Evolutionary conservation across 169 alveolate species (phyloP), one percentile per base, ranked within the genome.

Genomic region (Plasmodium gonderi): DNA sequence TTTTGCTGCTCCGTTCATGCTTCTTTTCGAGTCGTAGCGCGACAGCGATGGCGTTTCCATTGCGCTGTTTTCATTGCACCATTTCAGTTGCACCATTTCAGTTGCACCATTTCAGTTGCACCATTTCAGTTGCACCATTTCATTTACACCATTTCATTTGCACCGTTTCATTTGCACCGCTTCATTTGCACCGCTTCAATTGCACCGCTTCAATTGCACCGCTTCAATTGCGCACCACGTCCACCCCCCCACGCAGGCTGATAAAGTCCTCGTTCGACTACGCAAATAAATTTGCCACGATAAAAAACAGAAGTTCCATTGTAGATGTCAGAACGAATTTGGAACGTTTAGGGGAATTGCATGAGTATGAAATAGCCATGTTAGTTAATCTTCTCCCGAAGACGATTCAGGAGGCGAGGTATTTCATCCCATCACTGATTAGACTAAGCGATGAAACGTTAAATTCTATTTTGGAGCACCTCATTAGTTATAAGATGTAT

Each of bases 361-460:
- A 97, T 78, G 98, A 96, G 92, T 97, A 93, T 85, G 98, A 97
- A 87, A 96, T 96, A 93, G 98, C 98, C 64, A 91, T 96, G 91
- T 51, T 97, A 85, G 98, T 97, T 12, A 96, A 97, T 74, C 91
- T 97, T 26, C 90, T 97, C 20, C 98, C 98, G 26, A 96, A 96
- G 74, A 95, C 98, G 2, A 95, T 95, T 1, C 97, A 96, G 74
- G 98, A 97, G 68, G 98, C 98, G n/a, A 96, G 95, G 94, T 96
- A 94, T 31, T 94, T 91, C 44, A 94, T 94, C 45, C 96, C 96
- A n/a, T 91, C 96, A 3, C 90, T 94, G 26, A 91, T 79, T 74
- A 93, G 96, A 7, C 64, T 94, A 47, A 79, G 93, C 26, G 89
- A 82, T 2, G 95, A 90, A 31, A 94, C 94, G 23, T 80, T 94